phyloP scores from a whole-genome alignment of 148 eudicot species.

The Heliosperma pusillum region DNA sequence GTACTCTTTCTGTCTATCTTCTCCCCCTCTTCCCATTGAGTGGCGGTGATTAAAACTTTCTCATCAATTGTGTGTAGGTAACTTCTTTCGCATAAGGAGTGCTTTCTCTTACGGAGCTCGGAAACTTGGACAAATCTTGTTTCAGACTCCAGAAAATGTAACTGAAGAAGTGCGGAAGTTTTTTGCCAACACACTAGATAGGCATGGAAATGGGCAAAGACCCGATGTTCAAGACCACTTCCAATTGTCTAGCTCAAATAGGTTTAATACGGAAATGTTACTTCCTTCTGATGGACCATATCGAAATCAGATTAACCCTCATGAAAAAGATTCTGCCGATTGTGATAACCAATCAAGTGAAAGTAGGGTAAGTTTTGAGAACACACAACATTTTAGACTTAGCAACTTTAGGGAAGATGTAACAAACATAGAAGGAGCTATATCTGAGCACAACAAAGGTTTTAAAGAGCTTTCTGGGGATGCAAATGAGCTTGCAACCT shows the following conservation, averaged over 20 bases:
- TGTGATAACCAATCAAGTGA: constrained; percentile 24
- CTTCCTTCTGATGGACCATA: constrained; percentile 26
- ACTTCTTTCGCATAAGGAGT: constrained; percentile 77
- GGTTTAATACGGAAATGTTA: constrained; percentile 25
- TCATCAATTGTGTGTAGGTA: constrained; percentile 45
- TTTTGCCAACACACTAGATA: constrained; percentile 70
- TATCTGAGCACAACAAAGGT: constrained; percentile 23
- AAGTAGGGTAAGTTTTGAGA: constrained; percentile 22
- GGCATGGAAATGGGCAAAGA: constrained; percentile 74
- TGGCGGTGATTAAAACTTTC: background rate
- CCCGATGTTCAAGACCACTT: constrained; percentile 63
- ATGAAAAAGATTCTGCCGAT: constrained; percentile 25
- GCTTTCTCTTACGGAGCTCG: constrained; percentile 85
- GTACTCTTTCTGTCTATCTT: background rate
- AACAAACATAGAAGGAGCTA: constrained; percentile 17
- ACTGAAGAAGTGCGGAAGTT: constrained; percentile 59
- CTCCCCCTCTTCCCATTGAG: background rate
- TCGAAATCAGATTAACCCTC: constrained; percentile 31
- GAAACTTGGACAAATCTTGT: constrained; percentile 68
- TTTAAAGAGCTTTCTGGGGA: constrained; percentile 35
- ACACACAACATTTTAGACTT: constrained; percentile 10
- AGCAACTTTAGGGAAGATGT: constrained; percentile 19
- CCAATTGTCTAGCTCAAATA: constrained; percentile 22
- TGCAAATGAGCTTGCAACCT: constrained; percentile 37
- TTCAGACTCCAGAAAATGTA: constrained; percentile 49